phyloP scores from a whole-genome alignment of 176 grass and related monocot species.

The Ensete ventricosum region DNA sequence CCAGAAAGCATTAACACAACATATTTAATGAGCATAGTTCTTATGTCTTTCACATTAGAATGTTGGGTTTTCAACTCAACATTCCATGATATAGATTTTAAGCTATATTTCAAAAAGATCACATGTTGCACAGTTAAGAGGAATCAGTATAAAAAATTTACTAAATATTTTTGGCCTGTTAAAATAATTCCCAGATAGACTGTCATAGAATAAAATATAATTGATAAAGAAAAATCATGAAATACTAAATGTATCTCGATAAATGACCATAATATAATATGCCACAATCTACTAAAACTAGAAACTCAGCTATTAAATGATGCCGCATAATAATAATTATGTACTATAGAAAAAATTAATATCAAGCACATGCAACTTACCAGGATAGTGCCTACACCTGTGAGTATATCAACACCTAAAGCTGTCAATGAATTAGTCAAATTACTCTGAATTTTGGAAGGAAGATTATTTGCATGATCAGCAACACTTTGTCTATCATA shows the following conservation, averaged over 20 bases:
- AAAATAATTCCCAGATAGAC: no score
- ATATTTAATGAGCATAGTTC: no score
- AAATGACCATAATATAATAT: neutral
- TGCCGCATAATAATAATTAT: neutral
- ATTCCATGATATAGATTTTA: no score
- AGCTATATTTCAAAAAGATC: no score
- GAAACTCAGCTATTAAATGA: neutral
- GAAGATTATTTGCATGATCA: slow-evolving; percentile 92
- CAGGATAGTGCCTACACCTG: slow-evolving; percentile 65
- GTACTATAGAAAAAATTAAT: neutral
- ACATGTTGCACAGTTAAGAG: no score
- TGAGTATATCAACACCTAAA: slow-evolving; percentile 79
- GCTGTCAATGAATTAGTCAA: slow-evolving; percentile 95
- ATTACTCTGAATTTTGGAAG: slow-evolving; percentile 78
- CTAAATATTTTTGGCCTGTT: no score
- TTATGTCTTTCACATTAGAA: no score
- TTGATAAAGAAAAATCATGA: no score
- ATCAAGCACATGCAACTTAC: slow-evolving; percentile 36
- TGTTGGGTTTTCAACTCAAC: no score
- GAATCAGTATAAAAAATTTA: no score
- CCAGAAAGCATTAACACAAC: no score
- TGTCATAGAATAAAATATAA: no score
- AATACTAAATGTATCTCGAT: neutral
- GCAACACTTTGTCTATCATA: slow-evolving; percentile 82
- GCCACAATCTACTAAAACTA: neutral